A percentile compares a stretch with the other conserved stretches of the same genome.
Conservation (phyloP, 495 filamentous ascomycete genomes). For the Xeromyces bisporus region DNA sequence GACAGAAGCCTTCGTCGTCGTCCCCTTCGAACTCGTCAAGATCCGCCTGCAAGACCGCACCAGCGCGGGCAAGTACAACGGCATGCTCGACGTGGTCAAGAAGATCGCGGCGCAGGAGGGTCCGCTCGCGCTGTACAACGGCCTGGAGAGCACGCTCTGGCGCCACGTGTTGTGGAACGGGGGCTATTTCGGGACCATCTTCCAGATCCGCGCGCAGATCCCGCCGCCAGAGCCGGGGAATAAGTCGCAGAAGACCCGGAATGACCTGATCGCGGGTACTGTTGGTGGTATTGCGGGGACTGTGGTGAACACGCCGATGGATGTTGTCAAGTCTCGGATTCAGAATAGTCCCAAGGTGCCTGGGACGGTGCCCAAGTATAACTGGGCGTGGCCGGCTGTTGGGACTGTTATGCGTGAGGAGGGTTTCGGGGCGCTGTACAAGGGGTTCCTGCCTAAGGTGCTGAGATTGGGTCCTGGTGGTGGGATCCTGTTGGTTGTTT, state of each 20-base stretch:
- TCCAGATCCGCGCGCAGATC: slow-evolving; percentile 74
- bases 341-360: slow-evolving; percentile 76
- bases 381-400: slow-evolving; percentile 86
- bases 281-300: slow-evolving; percentile 87
- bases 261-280: slow-evolving; percentile 74
- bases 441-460: slow-evolving; percentile 95
- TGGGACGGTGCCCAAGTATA: slow-evolving; percentile 77
- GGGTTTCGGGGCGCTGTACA: slow-evolving; percentile 83
- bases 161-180: slow-evolving; percentile 94
- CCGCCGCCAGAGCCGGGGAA: slow-evolving; percentile 50
- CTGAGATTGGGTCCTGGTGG: slow-evolving; percentile 74
- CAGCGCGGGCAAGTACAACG: slow-evolving; percentile 84
- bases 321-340: slow-evolving; percentile 94
- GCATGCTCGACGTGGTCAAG: slow-evolving; percentile 74
- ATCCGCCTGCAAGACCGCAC: slow-evolving; percentile 92
- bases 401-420: slow-evolving; percentile 83
- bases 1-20: slow-evolving; percentile 88
- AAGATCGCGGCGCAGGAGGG: slow-evolving; percentile 80
- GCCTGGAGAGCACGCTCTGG: slow-evolving; percentile 91
- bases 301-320: slow-evolving; percentile 88
- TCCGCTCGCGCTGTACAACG: slow-evolving; percentile 81
- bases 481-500: slow-evolving; percentile 84
- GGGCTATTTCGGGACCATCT: slow-evolving; percentile 96
- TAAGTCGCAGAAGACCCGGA: slow-evolving; percentile 64
- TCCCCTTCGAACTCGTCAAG: slow-evolving; percentile 90